Evolutionary conservation across 176 grass and related monocot species (phyloP).

Genomic region (Zizania latifolia): DNA sequence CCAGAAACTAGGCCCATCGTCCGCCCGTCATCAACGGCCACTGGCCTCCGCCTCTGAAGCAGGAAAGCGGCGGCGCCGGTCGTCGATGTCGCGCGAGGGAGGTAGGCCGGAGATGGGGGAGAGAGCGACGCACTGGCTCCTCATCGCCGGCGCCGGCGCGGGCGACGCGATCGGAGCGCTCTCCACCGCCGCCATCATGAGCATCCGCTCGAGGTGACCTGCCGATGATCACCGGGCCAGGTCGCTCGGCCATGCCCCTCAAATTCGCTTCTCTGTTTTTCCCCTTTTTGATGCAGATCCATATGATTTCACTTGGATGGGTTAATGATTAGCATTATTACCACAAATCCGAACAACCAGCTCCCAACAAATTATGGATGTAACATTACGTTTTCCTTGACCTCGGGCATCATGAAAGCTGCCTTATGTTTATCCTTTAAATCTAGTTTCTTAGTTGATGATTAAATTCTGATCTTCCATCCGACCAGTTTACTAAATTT

Average conservation of each 20-base stretch:
- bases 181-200: constrained; percentile 38
- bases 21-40: background rate
- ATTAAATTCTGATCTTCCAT: background rate
- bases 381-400: background rate
- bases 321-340: background rate
- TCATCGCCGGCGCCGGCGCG: constrained; percentile 45
- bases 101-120: constrained; percentile 45
- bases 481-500: background rate
- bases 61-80: background rate
- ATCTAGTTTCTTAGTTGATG: background rate
- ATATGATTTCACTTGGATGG: constrained; percentile 6
- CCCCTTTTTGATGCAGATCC: constrained; percentile 5
- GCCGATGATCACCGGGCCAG: background rate
- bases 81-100: background rate
- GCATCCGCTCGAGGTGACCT: constrained; percentile 46
- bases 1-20: too few species aligned
- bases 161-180: constrained; percentile 51
- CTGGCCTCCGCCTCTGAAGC: background rate
- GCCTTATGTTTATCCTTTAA: background rate
- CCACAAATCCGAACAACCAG: background rate
- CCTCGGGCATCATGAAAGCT: background rate
- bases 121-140: constrained; percentile 54
- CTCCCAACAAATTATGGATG: background rate
- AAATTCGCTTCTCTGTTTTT: background rate
- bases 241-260: background rate